A percentile compares a stretch with the other conserved stretches of the same genome.
Conservation (phyloP, 768 basidiomycete genomes). For the Inosperma sp. region DNA sequence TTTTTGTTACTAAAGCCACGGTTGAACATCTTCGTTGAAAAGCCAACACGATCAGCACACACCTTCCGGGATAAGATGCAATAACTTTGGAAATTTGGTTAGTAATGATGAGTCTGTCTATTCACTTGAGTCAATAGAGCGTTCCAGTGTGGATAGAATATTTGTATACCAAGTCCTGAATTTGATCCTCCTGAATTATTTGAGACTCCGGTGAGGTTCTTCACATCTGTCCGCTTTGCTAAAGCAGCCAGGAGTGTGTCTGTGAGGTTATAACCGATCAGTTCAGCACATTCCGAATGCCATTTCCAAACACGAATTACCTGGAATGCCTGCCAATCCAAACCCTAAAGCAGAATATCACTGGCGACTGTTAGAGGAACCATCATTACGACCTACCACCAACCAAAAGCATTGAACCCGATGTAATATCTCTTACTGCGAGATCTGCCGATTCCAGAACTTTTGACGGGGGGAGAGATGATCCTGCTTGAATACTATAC, state of each 20-base stretch:
- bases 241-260: conserved; percentile 84
- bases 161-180: conserved; percentile 58
- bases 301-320: conserved; percentile 34
- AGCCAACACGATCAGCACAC: not conserved
- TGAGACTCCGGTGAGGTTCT: conserved; percentile 73
- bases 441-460: conserved; percentile 81
- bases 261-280: conserved; percentile 19
- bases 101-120: conserved; percentile 70
- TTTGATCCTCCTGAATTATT: conserved; percentile 80
- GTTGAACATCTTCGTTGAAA: conserved; percentile 4
- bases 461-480: conserved; percentile 45
- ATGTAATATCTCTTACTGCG: conserved; percentile 78
- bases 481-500: conserved; percentile 34
- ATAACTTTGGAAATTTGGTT: conserved; percentile 81
- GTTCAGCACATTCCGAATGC: not conserved
- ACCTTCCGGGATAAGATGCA: conserved; percentile 88
- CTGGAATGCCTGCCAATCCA: conserved; percentile 84
- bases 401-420: conserved; percentile 72
- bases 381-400: conserved; percentile 55
- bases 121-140: conserved; percentile 3
- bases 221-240: conserved; percentile 67
- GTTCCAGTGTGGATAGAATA: not conserved
- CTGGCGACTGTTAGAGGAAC: not conserved
- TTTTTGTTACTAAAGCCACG: conserved; percentile 63
- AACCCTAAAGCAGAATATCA: conserved; percentile 52